Conservation (phyloP, 169 alveolate genomes). For the Theileria orientalis region DNA sequence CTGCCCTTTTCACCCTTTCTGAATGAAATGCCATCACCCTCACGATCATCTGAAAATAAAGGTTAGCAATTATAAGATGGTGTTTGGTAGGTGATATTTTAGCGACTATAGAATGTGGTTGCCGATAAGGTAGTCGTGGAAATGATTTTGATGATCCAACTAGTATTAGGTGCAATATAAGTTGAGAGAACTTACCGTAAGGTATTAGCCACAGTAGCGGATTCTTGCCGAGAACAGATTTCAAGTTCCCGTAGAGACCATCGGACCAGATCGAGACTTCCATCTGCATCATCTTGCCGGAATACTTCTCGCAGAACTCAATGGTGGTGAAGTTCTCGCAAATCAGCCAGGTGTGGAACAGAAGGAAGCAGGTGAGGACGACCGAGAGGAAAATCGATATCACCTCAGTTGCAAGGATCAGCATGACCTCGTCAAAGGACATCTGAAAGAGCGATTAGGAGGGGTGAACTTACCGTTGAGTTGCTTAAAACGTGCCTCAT, state of each 20-base stretch:
- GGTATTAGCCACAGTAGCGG: conserved; percentile 72
- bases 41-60: conserved; percentile 45
- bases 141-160: too few species aligned
- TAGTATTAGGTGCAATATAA: too few species aligned
- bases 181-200: conserved; percentile 1
- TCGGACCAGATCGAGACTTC: conserved; percentile 64
- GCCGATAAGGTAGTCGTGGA: too few species aligned
- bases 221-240: conserved; percentile 64
- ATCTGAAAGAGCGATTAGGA: conserved; percentile 43
- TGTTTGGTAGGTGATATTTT: too few species aligned
- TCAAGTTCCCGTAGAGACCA: conserved; percentile 55
- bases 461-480: conserved; percentile 16
- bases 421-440: conserved; percentile 72
- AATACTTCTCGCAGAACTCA: conserved; percentile 84
- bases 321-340: conserved; percentile 80
- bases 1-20: not conserved
- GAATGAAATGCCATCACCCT: conserved; percentile 66
- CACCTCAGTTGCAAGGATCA: conserved; percentile 79
- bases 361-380: conserved; percentile 70
- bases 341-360: conserved; percentile 79
- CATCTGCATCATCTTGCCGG: conserved; percentile 34
- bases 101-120: too few species aligned
- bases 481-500: conserved; percentile 17
- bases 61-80: not conserved
- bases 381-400: conserved; percentile 71